Evolutionary conservation across 768 basidiomycete genomes (phyloP).

Genomic region (Hebeloma cylindrosporum): DNA sequence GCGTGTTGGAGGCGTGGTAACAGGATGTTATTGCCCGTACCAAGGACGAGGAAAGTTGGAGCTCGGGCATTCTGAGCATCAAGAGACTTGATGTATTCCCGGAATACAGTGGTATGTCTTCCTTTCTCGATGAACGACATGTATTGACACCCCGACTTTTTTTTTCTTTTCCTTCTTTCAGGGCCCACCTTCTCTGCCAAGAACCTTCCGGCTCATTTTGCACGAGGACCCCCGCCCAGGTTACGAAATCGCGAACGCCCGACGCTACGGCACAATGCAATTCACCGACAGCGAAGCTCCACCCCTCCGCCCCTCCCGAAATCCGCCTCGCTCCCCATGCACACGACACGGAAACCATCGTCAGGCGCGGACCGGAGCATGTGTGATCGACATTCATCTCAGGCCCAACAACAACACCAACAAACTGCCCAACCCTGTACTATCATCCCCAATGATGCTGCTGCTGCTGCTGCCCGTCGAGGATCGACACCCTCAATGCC

Average conservation of each 20-base stretch:
- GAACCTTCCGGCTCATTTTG: conserved; percentile 42
- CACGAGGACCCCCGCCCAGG: conserved; percentile 53
- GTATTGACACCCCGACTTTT: no score
- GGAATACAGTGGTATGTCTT: conserved; percentile 59
- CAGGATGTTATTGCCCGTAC: conserved; percentile 61
- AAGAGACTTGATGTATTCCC: conserved; percentile 71
- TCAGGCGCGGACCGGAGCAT: conserved; percentile 31
- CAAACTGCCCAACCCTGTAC: conserved; percentile 27
- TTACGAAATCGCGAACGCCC: conserved; percentile 58
- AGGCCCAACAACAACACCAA: conserved; percentile 27
- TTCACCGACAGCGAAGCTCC: conserved; percentile 58
- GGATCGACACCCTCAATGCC: conserved; percentile 34
- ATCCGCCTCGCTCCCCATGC: conserved; percentile 76
- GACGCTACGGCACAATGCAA: conserved; percentile 37
- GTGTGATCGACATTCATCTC: conserved; percentile 24
- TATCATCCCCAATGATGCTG: conserved; percentile 30
- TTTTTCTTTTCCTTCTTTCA: conserved; percentile 18
- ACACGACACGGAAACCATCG: conserved; percentile 50
- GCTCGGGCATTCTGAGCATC: conserved; percentile 74
- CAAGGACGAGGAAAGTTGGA: conserved; percentile 73
- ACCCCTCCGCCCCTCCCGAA: conserved; percentile 84
- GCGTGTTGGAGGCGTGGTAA: conserved; percentile 79
- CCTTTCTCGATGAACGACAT: neutral
- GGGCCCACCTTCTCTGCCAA: conserved; percentile 55
- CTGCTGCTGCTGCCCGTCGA: conserved; percentile 29